Evolutionary conservation across 768 basidiomycete species (phyloP).

Genomic region (Asterophora parasitica): DNA sequence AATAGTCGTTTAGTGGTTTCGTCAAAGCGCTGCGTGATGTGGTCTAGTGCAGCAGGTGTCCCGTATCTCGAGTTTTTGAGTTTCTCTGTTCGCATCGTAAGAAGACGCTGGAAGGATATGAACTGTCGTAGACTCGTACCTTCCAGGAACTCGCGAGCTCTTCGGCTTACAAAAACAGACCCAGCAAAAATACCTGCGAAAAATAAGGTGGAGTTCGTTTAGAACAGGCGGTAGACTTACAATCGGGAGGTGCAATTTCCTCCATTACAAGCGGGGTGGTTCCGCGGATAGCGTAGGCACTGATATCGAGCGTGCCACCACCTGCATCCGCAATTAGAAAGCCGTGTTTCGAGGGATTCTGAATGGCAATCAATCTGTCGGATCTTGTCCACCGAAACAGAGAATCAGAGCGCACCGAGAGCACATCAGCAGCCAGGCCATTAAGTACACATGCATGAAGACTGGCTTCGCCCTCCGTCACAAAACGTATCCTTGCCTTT

Average conservation of each 20-base stretch:
- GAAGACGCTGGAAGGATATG: not conserved
- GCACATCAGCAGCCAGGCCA: constrained; percentile 72
- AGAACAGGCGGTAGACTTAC: constrained; percentile 32
- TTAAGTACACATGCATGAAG: constrained; percentile 76
- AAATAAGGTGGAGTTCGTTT: not conserved
- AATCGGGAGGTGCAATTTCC: constrained; percentile 80
- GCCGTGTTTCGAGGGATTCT: constrained; percentile 73
- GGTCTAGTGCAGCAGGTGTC: constrained; percentile 63
- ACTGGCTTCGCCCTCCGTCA: constrained; percentile 83
- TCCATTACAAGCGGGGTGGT: constrained; percentile 72
- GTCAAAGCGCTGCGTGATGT: constrained; percentile 76
- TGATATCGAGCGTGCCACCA: constrained; percentile 78
- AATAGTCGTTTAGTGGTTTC: constrained; percentile 81
- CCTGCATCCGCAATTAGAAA: constrained; percentile 80
- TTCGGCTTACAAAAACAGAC: constrained; percentile 75
- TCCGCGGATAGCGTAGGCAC: constrained; percentile 70
- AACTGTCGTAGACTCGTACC: constrained; percentile 40
- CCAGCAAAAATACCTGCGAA: constrained; percentile 72
- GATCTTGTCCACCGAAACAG: constrained; percentile 1
- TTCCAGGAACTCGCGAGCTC: constrained; percentile 68
- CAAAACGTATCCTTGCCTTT: constrained; percentile 69
- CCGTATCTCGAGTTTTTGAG: constrained; percentile 72
- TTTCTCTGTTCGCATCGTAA: constrained; percentile 45
- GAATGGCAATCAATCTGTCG: not conserved
- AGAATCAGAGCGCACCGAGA: constrained; percentile 45